Conservation (phyloP, 1,284 basidiomycete genomes). For the Apiotrichum sp. region DNA sequence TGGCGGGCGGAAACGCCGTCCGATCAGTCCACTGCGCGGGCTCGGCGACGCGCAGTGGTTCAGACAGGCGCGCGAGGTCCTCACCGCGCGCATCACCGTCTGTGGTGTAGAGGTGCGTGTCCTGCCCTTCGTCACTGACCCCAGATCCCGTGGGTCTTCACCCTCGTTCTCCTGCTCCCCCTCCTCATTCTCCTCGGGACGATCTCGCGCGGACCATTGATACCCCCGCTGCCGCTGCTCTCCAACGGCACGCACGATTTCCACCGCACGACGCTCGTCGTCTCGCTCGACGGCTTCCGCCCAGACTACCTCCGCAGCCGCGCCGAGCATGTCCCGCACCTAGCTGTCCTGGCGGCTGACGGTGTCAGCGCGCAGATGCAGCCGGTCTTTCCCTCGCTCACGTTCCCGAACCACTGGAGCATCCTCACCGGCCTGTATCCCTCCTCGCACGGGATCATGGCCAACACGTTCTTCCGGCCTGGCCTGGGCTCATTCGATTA, state of each 20-base stretch:
- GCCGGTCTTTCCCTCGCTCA: constrained; percentile 80
- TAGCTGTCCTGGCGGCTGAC: constrained; percentile 15
- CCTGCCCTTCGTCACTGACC: neutral
- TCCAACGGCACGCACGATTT: constrained; percentile 22
- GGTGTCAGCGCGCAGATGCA: constrained; percentile 80
- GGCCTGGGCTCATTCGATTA: constrained; percentile 48
- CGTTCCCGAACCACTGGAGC: constrained; percentile 89
- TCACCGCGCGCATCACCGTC: no score
- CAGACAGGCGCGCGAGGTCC: no score
- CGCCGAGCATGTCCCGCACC: constrained; percentile 15
- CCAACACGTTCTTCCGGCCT: constrained; percentile 78
- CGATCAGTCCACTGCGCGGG: no score
- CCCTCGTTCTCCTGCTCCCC: constrained; percentile 4
- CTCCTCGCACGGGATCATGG: constrained; percentile 83
- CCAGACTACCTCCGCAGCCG: constrained; percentile 21
- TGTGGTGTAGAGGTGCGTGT: neutral
- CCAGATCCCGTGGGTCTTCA: constrained; percentile 11
- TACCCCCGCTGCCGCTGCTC: constrained; percentile 1
- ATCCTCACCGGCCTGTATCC: constrained; percentile 81
- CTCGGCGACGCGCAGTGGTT: no score
- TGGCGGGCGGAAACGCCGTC: neutral
- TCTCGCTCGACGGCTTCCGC: constrained; percentile 34
- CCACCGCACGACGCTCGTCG: constrained; percentile 27
- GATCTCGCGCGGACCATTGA: neutral
- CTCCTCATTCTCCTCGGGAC: neutral